phyloP scores from a whole-genome alignment of 2,329 filamentous ascomycete genomes.

The Penicillium brevicompactum region DNA sequence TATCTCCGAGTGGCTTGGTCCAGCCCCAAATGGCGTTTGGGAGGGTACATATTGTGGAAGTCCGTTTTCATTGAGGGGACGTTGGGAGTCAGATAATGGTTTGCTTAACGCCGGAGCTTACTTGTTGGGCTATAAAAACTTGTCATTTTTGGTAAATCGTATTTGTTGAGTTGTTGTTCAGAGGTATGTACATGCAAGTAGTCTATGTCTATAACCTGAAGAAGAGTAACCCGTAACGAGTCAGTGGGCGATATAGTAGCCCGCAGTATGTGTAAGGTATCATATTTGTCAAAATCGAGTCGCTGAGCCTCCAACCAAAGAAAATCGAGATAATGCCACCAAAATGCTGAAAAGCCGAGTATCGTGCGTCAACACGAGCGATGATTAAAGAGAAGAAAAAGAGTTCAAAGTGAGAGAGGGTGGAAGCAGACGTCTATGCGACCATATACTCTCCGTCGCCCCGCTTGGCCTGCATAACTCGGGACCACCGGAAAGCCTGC shows the following conservation, averaged over 20 bases:
- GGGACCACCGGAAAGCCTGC: slow-evolving; percentile 41
- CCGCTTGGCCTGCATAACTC: slow-evolving; percentile 40
- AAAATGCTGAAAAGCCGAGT: slow-evolving; percentile 5
- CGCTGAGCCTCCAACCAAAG: slow-evolving; percentile 10
- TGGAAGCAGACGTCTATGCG: slow-evolving; percentile 23
- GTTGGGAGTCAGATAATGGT: background rate
- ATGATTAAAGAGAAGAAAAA: background rate
- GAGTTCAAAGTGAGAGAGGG: background rate
- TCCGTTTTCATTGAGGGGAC: background rate
- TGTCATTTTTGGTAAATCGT: background rate
- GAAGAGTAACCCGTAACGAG: background rate
- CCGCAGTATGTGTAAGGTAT: slow-evolving; percentile 14
- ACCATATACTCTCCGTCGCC: slow-evolving; percentile 44
- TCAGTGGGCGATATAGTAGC: background rate
- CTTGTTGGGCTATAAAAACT: background rate
- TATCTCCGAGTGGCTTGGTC: slow-evolving; percentile 3
- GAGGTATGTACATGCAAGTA: background rate
- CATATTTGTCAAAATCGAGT: slow-evolving; percentile 15
- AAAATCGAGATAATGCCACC: background rate
- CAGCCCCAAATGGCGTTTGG: background rate
- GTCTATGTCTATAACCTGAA: background rate
- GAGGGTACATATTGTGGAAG: background rate
- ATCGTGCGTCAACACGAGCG: background rate
- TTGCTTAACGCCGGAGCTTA: background rate
- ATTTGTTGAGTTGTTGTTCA: background rate